phyloP scores from a whole-genome alignment of 108 stramenopile genomes.

The Nitzschia inconspicua region DNA sequence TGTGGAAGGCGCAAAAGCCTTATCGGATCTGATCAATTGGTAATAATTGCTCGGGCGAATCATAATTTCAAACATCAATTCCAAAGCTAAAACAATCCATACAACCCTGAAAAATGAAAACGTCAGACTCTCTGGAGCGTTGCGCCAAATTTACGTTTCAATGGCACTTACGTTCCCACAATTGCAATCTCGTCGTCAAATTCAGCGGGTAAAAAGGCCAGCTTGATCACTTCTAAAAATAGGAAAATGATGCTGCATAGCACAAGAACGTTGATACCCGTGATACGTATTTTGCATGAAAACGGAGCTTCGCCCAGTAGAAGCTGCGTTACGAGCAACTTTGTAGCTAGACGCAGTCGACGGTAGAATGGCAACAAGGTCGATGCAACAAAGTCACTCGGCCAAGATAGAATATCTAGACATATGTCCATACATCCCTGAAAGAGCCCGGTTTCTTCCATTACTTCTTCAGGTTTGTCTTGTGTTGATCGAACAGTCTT shows the following conservation, averaged over 20 bases:
- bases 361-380: slow-evolving; percentile 24
- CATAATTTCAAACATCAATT: slow-evolving; percentile 70
- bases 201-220: slow-evolving; percentile 53
- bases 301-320: slow-evolving; percentile 52
- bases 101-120: slow-evolving; percentile 27
- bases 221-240: slow-evolving; percentile 58
- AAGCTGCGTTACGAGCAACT: slow-evolving; percentile 13
- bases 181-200: slow-evolving; percentile 51
- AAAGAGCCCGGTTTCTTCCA: slow-evolving; percentile 9
- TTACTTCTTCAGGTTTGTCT: slow-evolving; percentile 8
- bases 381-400: not conserved
- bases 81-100: slow-evolving; percentile 65
- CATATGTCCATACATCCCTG: slow-evolving; percentile 5
- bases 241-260: slow-evolving; percentile 69
- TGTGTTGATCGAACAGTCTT: slow-evolving; percentile 14
- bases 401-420: slow-evolving; percentile 9
- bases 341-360: slow-evolving; percentile 6
- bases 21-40: slow-evolving; percentile 56
- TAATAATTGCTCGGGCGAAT: slow-evolving; percentile 68
- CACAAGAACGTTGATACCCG: slow-evolving; percentile 74
- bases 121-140: not conserved
- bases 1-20: slow-evolving; percentile 68
- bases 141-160: slow-evolving; percentile 12
- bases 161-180: slow-evolving; percentile 48
- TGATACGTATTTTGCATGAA: slow-evolving; percentile 46